These are phyloP conservation scores for Ceraceosorus bombacis DNA, from an alignment of 1,284 basidiomycete species.

Conservation along the genomic window DNA sequence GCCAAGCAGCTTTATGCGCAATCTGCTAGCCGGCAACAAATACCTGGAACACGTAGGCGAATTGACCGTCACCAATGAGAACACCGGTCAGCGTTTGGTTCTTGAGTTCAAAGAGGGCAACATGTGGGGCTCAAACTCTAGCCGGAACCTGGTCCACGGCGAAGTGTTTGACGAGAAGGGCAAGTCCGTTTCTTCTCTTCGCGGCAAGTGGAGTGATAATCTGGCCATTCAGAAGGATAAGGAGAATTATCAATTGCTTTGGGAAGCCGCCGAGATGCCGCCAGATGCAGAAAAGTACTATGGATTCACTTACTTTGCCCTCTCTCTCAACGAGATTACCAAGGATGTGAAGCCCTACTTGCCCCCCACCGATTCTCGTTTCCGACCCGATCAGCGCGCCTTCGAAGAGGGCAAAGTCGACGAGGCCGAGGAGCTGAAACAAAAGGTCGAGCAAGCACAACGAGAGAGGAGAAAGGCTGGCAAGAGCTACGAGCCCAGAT, in stretches of 20 bases:
- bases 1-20: constrained; percentile 46
- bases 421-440: constrained; percentile 68
- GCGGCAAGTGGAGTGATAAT: constrained; percentile 42
- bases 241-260: constrained; percentile 42
- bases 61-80: constrained; percentile 37
- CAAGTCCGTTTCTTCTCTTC: constrained; percentile 23
- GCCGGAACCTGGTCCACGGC: constrained; percentile 38
- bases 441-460: constrained; percentile 60
- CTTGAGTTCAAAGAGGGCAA: constrained; percentile 46
- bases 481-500: constrained; percentile 22
- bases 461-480: constrained; percentile 47
- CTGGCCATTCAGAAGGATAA: constrained; percentile 32
- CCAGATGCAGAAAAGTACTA: constrained; percentile 40
- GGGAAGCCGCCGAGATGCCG: constrained; percentile 44
- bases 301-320: constrained; percentile 47
- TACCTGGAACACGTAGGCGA: constrained; percentile 48
- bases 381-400: constrained; percentile 75
- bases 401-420: constrained; percentile 74
- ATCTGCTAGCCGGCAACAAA: constrained; percentile 47
- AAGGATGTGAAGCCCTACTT: constrained; percentile 61
- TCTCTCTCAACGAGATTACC: constrained; percentile 43
- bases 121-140: constrained; percentile 36
- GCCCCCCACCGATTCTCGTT: constrained; percentile 75
- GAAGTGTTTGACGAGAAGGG: constrained; percentile 38
- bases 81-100: constrained; percentile 28